Percentiles rank a stretch among this genome's conserved stretches.
Conservation (phyloP, 1,139 yeast genomes). For the Magnusiomyces sp. region DNA sequence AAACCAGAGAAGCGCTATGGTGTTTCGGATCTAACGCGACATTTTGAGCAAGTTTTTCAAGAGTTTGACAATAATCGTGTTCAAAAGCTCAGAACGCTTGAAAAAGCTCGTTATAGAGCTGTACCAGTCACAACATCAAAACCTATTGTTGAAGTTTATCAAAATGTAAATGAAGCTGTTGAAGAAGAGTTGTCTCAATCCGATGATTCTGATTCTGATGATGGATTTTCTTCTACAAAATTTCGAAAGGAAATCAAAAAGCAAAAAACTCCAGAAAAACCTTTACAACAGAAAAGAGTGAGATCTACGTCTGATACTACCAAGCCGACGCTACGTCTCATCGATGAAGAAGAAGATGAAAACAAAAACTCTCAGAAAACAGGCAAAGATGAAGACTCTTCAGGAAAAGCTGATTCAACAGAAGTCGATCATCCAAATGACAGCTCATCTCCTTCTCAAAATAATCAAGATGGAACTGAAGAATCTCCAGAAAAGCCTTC, state of each 20-base stretch:
- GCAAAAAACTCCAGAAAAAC: too few species aligned
- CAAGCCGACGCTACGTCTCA: too few species aligned
- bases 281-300: too few species aligned
- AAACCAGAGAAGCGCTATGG: not conserved
- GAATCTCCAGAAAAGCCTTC: not conserved
- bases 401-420: too few species aligned
- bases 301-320: too few species aligned
- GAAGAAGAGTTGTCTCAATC: conserved; percentile 37
- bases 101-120: conserved; percentile 60
- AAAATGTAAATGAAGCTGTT: conserved; percentile 85
- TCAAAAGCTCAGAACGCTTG: conserved; percentile 56
- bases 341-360: too few species aligned
- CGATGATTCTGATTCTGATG: conserved; percentile 24
- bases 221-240: conserved; percentile 9
- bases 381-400: too few species aligned
- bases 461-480: not conserved
- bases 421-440: too few species aligned
- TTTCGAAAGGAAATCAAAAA: conserved; percentile 5
- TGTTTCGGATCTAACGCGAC: conserved; percentile 39
- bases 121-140: conserved; percentile 66
- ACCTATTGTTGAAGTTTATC: conserved; percentile 88
- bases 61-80: conserved; percentile 89
- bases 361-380: too few species aligned
- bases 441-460: not conserved
- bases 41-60: conserved; percentile 69